Conservation (phyloP, 2,329 filamentous ascomycete genomes). For the Paracamarosporium sp. region DNA sequence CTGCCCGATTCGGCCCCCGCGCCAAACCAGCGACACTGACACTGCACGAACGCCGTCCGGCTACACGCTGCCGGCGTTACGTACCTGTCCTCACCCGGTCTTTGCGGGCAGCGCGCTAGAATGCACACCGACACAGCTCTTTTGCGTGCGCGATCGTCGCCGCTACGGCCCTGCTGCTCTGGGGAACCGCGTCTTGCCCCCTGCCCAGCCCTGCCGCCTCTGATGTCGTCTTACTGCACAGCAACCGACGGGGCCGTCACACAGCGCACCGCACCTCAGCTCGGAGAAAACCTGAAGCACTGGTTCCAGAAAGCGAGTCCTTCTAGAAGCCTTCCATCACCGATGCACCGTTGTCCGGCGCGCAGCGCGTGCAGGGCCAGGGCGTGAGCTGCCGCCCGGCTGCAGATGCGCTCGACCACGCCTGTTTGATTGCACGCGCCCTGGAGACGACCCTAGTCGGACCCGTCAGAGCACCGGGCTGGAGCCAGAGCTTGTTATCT, state of each 20-base stretch:
- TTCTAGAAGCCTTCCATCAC: constrained; percentile 23
- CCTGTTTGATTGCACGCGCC: constrained; percentile 25
- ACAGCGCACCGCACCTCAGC: constrained; percentile 7
- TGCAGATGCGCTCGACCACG: constrained; percentile 21
- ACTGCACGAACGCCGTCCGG: constrained; percentile 18
- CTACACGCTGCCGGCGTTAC: constrained; percentile 14
- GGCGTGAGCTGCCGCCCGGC: constrained; percentile 20
- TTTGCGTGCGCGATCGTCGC: constrained; percentile 20
- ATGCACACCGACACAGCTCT: constrained; percentile 18
- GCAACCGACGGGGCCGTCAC: constrained; percentile 2
- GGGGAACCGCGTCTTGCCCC: constrained; percentile 15
- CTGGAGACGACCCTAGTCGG: constrained; percentile 29
- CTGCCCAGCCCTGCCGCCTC: constrained; percentile 24
- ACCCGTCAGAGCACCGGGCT: constrained; percentile 33
- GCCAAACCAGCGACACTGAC: constrained; percentile 2
- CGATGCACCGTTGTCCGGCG: constrained; percentile 20
- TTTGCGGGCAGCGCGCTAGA: constrained; percentile 7
- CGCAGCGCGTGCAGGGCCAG: constrained; percentile 11
- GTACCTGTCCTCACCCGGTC: constrained; percentile 10
- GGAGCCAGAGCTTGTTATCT: constrained; percentile 32
- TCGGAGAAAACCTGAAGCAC: constrained; percentile 8
- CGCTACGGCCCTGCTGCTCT: constrained; percentile 11
- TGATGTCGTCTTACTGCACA: constrained; percentile 35
- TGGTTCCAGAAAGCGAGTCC: constrained; percentile 8
- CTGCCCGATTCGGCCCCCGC: constrained; percentile 15